Evolutionary conservation across 352 stramenopile species (phyloP), one percentile per base, ranked within the genome.

Genomic region (Pythium dissotocum): DNA sequence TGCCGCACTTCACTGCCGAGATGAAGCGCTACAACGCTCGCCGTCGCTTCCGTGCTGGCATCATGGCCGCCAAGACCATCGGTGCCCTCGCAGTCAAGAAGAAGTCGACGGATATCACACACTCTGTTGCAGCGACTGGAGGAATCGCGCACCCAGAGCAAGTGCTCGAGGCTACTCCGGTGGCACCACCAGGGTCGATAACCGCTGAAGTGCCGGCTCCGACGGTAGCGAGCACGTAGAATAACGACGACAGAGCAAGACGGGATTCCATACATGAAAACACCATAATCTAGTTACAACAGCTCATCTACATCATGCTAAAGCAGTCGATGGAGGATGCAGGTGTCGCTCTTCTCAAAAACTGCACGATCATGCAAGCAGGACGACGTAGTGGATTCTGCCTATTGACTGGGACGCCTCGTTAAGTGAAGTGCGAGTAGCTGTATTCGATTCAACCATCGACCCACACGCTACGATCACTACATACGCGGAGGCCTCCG

Each of bases 21-120:
- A 92, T 98, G 78, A 96, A 93, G 70, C 83, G 87, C 65, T 91
- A 93, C 81, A 94, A 96, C 59, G 86, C 88, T 10, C 78, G 87
- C 40, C 82, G 88, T 40, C 81, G 88, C 56, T 92, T 96, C 79
- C 81, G 84, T 58, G 77, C 84, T 9, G 77, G 83, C 13, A 90
- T 94, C 73, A 93, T 96, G 87, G 78, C 77, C 1, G 85, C 83
- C 54, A 94, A 94, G 66, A 83, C 85, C 18, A 88, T 91, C 70
- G 78, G 77, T 26, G 77, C 61, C n/a, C 62, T 80, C 28, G 46
- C 70, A 0, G 36, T 72, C 57, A 81, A 80, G 69, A 86, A 89
- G 63, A 86, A 89, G 54, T 80, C 70, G 53, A 61, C 69, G 26
- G 76, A 82, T 40, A 67, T 88, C 32, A 75, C 73, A 10, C 71